These are phyloP conservation scores for Anethum foeniculum DNA, from an alignment of 140 eudicot genomes.

Conservation along the genomic window DNA sequence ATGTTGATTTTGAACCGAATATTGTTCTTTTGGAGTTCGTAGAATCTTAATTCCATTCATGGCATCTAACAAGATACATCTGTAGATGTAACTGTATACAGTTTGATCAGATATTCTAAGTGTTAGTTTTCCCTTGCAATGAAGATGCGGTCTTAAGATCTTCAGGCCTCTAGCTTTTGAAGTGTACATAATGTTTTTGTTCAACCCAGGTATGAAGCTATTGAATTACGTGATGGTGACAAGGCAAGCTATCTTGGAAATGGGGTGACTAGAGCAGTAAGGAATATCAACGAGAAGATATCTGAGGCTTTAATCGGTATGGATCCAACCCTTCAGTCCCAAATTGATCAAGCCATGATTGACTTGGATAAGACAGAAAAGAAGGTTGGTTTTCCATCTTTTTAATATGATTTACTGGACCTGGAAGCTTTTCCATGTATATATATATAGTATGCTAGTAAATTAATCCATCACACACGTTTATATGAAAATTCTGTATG, in stretches of 20 bases:
- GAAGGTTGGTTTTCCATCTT: conserved; percentile 39
- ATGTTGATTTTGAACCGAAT: no score
- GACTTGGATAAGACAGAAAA: conserved; percentile 95
- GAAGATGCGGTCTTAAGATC: not conserved
- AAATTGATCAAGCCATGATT: conserved; percentile 90
- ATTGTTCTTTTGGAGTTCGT: not conserved
- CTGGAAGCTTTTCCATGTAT: conserved; percentile 2
- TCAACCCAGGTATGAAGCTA: conserved; percentile 72
- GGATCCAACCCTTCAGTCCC: conserved; percentile 95
- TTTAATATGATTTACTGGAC: not conserved
- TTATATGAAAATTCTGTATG: not conserved
- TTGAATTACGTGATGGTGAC: conserved; percentile 88
- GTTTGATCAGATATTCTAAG: not conserved
- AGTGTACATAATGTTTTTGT: conserved; percentile 12
- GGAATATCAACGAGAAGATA: conserved; percentile 75
- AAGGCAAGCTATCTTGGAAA: conserved; percentile 83
- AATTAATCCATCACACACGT: not conserved
- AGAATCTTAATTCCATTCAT: not conserved
- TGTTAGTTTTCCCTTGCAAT: not conserved
- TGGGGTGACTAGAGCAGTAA: conserved; percentile 79
- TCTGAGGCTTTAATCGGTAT: conserved; percentile 88
- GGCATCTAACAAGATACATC: not conserved
- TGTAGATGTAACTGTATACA: not conserved
- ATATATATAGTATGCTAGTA: not conserved
- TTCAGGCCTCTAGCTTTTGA: not conserved